phyloP scores from a whole-genome alignment of 371 early-diverging fungal species.

The Entomophthora muscae region DNA sequence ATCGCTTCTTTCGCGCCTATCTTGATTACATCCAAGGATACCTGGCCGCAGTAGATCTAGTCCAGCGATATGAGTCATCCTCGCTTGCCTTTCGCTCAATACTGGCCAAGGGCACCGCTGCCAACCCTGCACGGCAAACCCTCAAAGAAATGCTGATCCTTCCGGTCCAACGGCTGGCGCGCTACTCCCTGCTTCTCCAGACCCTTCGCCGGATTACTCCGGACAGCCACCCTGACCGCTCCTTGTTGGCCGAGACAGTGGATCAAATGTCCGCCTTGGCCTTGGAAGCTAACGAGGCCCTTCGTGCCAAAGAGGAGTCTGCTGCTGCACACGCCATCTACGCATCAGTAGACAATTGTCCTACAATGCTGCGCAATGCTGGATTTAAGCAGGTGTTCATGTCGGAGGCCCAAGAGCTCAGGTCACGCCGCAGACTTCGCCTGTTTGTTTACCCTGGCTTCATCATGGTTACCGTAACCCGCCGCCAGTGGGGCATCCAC shows the following conservation, averaged over 20 bases:
- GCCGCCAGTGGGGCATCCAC: neutral
- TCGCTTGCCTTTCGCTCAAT: neutral
- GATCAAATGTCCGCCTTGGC: conserved; percentile 40
- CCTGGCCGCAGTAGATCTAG: neutral
- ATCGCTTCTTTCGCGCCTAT: neutral
- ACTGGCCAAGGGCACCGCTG: neutral
- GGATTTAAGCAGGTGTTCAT: neutral
- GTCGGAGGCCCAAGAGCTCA: conserved; percentile 1
- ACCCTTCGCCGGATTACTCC: conserved; percentile 44
- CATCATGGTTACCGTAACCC: neutral
- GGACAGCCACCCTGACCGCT: conserved; percentile 36
- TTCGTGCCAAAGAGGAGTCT: conserved; percentile 35
- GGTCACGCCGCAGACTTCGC: neutral
- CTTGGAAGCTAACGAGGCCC: conserved; percentile 43
- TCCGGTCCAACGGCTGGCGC: conserved; percentile 45
- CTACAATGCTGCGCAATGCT: neutral
- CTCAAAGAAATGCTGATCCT: conserved; percentile 39
- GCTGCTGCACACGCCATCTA: conserved; percentile 2
- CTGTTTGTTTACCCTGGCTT: neutral
- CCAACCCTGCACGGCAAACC: conserved; percentile 19
- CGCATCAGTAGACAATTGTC: conserved; percentile 3
- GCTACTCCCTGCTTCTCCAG: conserved; percentile 44
- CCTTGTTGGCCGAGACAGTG: conserved; percentile 31
- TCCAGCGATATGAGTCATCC: neutral
- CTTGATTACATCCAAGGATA: neutral